phyloP scores from a whole-genome alignment of 164 flowering plant genomes.

The Dillenia turbinata region DNA sequence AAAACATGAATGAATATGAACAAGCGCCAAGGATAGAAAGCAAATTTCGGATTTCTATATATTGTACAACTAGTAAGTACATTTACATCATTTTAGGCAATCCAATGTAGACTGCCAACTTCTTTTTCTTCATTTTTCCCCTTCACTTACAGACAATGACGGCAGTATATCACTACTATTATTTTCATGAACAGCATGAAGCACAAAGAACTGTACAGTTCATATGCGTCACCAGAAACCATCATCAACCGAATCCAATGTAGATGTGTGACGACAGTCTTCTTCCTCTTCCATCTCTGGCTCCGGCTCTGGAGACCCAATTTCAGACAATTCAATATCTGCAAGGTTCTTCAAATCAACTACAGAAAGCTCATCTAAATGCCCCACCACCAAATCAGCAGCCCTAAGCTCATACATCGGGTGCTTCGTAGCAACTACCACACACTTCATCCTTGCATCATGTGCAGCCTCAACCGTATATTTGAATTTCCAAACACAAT shows the following conservation, averaged over 20 bases:
- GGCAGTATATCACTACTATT: constrained; percentile 18
- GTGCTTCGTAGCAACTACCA: constrained; percentile 94
- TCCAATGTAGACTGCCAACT: constrained; percentile 22
- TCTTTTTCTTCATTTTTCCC: constrained; percentile 6
- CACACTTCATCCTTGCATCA: constrained; percentile 94
- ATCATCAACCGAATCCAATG: constrained; percentile 45
- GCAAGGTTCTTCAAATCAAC: constrained; percentile 95
- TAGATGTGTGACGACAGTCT: constrained; percentile 30
- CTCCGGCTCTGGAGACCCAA: constrained; percentile 59
- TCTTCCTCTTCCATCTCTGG: constrained; percentile 72
- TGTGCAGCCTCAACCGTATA: constrained; percentile 91
- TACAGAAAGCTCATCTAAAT: constrained; percentile 78
- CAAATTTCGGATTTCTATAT: background rate
- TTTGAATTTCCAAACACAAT: constrained; percentile 97
- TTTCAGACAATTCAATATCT: constrained; percentile 57
- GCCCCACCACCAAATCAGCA: constrained; percentile 89
- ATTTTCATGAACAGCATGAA: constrained; percentile 18
- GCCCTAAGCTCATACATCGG: constrained; percentile 91
- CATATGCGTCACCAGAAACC: constrained; percentile 33
- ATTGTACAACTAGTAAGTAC: constrained; percentile 3
- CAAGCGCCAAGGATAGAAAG: background rate
- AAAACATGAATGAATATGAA: too few relatives aligned
- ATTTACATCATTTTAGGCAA: constrained; percentile 14
- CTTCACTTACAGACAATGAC: constrained; percentile 13
- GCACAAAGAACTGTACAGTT: constrained; percentile 22